Evolutionary conservation across 75 land plant species (phyloP).

Genomic region (Adiantum capillusveneris): DNA sequence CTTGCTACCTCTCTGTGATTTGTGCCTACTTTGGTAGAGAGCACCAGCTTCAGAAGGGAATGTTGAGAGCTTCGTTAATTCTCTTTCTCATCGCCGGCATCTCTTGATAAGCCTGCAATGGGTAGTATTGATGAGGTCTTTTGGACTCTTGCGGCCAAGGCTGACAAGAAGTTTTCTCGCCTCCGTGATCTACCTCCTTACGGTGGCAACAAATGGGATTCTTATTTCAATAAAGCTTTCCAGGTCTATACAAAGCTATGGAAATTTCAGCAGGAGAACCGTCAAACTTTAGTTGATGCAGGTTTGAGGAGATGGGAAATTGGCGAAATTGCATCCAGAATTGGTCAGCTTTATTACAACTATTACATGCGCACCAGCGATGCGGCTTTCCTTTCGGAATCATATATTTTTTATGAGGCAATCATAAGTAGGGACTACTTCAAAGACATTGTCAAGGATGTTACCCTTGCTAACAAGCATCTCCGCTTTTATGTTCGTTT

Average conservation of each 20-base stretch:
- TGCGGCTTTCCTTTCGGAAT: conserved; percentile 58
- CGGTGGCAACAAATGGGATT: conserved; percentile 52
- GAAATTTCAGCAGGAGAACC: conserved; percentile 92
- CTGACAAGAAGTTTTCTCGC: conserved; percentile 81
- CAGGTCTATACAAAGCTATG: conserved; percentile 88
- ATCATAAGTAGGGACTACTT: conserved; percentile 87
- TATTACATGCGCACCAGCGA: conserved; percentile 83
- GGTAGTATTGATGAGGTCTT: too few species aligned
- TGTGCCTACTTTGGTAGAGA: too few species aligned
- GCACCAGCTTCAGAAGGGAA: too few species aligned
- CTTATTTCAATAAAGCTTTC: conserved; percentile 85
- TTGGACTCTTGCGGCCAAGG: conserved; percentile 58
- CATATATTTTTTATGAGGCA: conserved; percentile 91
- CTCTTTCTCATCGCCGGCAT: too few species aligned
- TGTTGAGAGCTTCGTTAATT: too few species aligned
- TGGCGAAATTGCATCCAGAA: conserved; percentile 93
- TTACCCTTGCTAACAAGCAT: conserved; percentile 66
- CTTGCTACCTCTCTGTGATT: too few species aligned
- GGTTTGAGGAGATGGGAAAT: conserved; percentile 93
- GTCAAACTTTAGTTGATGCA: conserved; percentile 77
- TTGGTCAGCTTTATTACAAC: conserved; percentile 88
- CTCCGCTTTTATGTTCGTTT: conserved; percentile 78
- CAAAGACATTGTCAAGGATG: conserved; percentile 62
- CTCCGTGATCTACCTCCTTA: conserved; percentile 71
- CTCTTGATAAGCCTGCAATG: too few species aligned